Percentiles rank a stretch among this genome's conserved stretches.
phyloP scores from a whole-genome alignment of 805 yeast genomes.

The Kuraishia hungarica region DNA sequence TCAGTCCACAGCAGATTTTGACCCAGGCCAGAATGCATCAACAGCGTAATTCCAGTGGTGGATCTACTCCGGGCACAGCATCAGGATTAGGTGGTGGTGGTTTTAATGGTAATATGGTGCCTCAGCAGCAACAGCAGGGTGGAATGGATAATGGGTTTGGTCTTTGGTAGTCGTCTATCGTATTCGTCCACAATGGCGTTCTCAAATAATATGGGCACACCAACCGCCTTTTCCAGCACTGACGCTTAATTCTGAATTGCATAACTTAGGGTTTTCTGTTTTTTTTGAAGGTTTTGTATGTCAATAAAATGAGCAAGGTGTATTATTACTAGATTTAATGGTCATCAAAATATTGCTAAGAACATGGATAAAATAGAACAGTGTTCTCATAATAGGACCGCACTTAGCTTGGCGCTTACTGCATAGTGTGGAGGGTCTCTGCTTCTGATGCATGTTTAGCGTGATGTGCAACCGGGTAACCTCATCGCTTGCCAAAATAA shows the following conservation, averaged over 20 bases:
- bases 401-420: background rate
- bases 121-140: background rate
- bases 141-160: background rate
- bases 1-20: slow-evolving; percentile 4
- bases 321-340: background rate
- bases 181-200: background rate
- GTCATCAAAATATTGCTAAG: too few relatives aligned
- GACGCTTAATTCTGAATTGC: too few relatives aligned
- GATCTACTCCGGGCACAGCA: background rate
- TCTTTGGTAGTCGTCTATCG: background rate
- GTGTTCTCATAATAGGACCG: too few relatives aligned
- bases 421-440: background rate
- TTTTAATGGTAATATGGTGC: background rate
- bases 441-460: background rate
- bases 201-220: background rate
- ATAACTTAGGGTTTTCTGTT: background rate
- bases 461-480: background rate
- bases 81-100: background rate
- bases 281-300: background rate
- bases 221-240: too few relatives aligned
- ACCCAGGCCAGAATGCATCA: slow-evolving; percentile 1
- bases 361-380: too few relatives aligned
- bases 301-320: background rate
- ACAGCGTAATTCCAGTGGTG: background rate
- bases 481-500: background rate